These are phyloP conservation scores for Aspergillus versicolor DNA, from an alignment of 2,329 filamentous ascomycete genomes.

Conservation along the genomic window DNA sequence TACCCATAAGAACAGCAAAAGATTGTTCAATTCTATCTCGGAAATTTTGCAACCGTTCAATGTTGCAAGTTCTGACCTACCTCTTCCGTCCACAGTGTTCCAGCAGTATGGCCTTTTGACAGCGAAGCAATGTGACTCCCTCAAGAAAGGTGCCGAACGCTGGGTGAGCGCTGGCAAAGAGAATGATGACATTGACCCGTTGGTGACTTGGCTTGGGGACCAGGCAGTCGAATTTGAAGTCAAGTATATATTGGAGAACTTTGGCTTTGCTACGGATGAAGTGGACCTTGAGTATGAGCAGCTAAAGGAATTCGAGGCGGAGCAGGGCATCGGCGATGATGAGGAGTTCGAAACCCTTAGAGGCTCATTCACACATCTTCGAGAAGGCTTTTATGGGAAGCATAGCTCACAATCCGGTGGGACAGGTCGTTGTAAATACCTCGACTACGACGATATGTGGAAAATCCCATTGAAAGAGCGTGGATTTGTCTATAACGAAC, in stretches of 20 bases:
- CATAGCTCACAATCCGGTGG: conserved; percentile 16
- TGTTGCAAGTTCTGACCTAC: conserved; percentile 31
- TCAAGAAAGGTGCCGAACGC: conserved; percentile 50
- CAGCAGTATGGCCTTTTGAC: conserved; percentile 59
- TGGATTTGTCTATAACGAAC: conserved; percentile 64
- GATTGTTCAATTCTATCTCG: conserved; percentile 42
- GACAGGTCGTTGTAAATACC: conserved; percentile 36
- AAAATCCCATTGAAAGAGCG: conserved; percentile 57
- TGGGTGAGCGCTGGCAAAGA: conserved; percentile 41
- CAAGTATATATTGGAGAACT: conserved; percentile 48
- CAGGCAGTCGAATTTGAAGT: conserved; percentile 48
- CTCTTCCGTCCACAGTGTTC: conserved; percentile 58
- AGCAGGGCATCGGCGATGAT: conserved; percentile 50
- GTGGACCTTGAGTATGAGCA: conserved; percentile 62
- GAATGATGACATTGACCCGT: conserved; percentile 27
- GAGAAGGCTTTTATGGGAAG: conserved; percentile 41
- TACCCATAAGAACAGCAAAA: conserved; percentile 44
- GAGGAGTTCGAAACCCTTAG: conserved; percentile 55
- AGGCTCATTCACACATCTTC: conserved; percentile 46
- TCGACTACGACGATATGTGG: conserved; percentile 57
- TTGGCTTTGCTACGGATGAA: conserved; percentile 58
- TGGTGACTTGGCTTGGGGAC: conserved; percentile 60
- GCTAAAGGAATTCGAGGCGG: conserved; percentile 60
- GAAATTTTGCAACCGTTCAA: conserved; percentile 46
- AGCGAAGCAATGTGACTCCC: conserved; percentile 60